Conservation (phyloP, 2,329 filamentous ascomycete species). For the Zymoseptoria crescenta region DNA sequence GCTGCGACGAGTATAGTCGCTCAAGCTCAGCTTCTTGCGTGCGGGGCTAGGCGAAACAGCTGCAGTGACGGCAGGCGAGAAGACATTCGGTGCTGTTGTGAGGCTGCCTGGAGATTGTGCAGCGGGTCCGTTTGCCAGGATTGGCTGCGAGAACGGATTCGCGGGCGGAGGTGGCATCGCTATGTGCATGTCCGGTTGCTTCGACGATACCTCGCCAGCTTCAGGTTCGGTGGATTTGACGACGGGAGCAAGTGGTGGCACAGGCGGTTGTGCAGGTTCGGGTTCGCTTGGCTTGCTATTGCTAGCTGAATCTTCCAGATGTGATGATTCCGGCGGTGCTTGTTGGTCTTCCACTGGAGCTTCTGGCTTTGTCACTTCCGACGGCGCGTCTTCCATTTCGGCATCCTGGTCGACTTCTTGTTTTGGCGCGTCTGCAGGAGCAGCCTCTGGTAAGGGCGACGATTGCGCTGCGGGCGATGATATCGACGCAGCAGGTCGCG, state of each 20-base stretch:
- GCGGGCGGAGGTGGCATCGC: conserved; percentile 27
- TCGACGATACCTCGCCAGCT: conserved; percentile 3
- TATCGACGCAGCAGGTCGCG: neutral
- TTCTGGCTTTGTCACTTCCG: conserved; percentile 4
- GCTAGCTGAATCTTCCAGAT: neutral
- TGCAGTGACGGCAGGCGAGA: conserved; percentile 33
- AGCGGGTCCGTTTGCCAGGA: conserved; percentile 11
- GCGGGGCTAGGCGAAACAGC: conserved; percentile 36
- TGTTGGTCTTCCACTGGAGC: neutral
- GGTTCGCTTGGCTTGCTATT: conserved; percentile 1
- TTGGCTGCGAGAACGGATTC: conserved; percentile 14
- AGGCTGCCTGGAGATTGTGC: conserved; percentile 13
- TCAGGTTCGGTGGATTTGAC: conserved; percentile 6
- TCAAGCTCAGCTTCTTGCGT: conserved; percentile 45
- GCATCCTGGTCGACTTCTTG: conserved; percentile 8
- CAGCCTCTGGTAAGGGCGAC: neutral
- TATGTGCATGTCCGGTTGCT: conserved; percentile 25
- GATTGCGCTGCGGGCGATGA: conserved; percentile 2
- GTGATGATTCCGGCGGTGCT: neutral
- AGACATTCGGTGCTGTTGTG: conserved; percentile 11
- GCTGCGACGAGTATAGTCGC: conserved; percentile 41
- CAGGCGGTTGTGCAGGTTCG: conserved; percentile 4
- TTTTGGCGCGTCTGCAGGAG: neutral
- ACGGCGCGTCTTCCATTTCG: conserved; percentile 16
- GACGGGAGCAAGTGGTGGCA: conserved; percentile 6